Base-by-base conservation (phyloP, 352 stramenopile species). In the Globisporangium polare region DNA sequence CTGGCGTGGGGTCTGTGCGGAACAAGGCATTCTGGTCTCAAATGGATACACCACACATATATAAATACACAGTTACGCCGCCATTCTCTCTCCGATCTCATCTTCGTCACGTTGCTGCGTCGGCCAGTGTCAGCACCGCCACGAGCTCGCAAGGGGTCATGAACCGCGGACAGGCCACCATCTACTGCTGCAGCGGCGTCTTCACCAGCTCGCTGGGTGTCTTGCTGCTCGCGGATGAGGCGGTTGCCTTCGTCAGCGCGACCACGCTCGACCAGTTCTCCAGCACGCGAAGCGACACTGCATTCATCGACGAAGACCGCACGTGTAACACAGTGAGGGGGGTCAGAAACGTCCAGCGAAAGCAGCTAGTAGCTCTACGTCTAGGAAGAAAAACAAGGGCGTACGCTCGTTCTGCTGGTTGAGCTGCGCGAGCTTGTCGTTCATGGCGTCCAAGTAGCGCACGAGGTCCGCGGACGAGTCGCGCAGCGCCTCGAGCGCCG, bases 191-290 rank as follows among this genome's bases (percentile, higher is more conserved):
- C 12, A 83, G 65, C 37, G 78, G 72, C 49, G 81, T 90, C 59
- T 75, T 74, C 39, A 89, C 65, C 56, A 92, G 74, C 64, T 89
- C 75, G 61, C 72, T 86, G 50, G 67, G 71, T 39, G 64, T 68
- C 51, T 72, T 80, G 37, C 69, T 79, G 22, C 63, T 68, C 26
- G 53, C 20, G 15, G 67, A 53, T 2, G 68, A 33, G 1, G 62
- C 60, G 18, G 77, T 74, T 31, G 85, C 67, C 62, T 86, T 92
- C 31, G 83, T 83, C 56, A 92, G 80, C 49, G 74, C 72, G 56
- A 92, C 85, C 53, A 90, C 83, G 57, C 83, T 90, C 5, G 80
- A 87, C 83, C 83, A 92, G 64, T 92, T 92, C 68, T 91, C 81
- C 33, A 92, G 64, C 59, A 92, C 83, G 5, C 81, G 83, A 33